Percentiles rank a stretch among this genome's conserved stretches.
phyloP scores from a whole-genome alignment of 805 yeast genomes.

The Yarrowia porcina region DNA sequence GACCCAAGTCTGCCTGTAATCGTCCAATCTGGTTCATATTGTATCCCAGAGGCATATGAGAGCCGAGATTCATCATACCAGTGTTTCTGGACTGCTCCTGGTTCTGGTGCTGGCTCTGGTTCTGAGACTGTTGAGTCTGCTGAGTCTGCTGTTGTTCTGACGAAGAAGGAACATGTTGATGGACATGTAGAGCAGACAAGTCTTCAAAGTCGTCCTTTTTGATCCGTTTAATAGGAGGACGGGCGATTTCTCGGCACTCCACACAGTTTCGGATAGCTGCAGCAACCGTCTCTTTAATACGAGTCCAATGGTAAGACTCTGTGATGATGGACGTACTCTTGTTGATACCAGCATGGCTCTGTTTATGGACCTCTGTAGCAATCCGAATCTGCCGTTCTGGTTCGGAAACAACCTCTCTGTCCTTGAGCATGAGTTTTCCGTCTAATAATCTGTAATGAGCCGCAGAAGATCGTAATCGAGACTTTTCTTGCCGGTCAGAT shows the following conservation, averaged over 20 bases:
- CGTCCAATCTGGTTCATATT: slow-evolving; percentile 22
- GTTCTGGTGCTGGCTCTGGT: not conserved
- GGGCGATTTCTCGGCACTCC: slow-evolving; percentile 57
- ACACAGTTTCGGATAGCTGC: slow-evolving; percentile 72
- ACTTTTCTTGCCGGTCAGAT: slow-evolving; percentile 78
- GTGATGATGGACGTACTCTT: slow-evolving; percentile 75
- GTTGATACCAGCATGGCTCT: slow-evolving; percentile 83
- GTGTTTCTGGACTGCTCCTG: slow-evolving; percentile 19
- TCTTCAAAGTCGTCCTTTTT: slow-evolving; percentile 30
- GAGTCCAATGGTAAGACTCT: slow-evolving; percentile 84
- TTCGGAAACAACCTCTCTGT: slow-evolving; percentile 78
- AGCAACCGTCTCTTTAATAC: slow-evolving; percentile 83
- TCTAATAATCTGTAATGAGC: slow-evolving; percentile 68
- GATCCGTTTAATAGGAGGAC: slow-evolving; percentile 34
- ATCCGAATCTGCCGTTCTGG: slow-evolving; percentile 71
- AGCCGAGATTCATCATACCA: not conserved
- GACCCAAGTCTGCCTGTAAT: slow-evolving; percentile 28
- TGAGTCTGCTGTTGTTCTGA: not conserved
- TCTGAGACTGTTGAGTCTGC: not conserved
- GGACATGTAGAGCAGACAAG: slow-evolving; percentile 30
- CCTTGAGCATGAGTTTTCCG: slow-evolving; percentile 73
- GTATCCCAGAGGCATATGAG: slow-evolving; percentile 12
- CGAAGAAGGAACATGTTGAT: slow-evolving; percentile 1
- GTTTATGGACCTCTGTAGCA: slow-evolving; percentile 64
- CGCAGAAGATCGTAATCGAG: slow-evolving; percentile 75